Evolutionary conservation across 2,329 filamentous ascomycete genomes (phyloP).

Genomic region (Colletotrichum spaethianum): DNA sequence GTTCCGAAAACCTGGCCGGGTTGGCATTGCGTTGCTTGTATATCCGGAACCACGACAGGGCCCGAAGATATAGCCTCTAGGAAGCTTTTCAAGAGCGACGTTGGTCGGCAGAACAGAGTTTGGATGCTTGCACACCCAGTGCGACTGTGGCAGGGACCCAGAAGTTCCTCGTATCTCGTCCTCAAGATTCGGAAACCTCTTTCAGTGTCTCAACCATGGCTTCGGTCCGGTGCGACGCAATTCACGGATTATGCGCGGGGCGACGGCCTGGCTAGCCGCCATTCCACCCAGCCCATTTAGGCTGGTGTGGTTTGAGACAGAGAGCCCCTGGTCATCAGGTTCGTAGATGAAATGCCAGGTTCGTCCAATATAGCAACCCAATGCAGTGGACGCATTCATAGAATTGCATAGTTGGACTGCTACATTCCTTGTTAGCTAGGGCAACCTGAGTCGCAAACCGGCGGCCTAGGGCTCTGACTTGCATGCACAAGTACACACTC

Average conservation of each 20-base stretch:
- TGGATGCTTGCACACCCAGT: not conserved
- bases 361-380: not conserved
- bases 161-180: not conserved
- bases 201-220: not conserved
- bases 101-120: not conserved
- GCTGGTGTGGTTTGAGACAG: not conserved
- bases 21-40: not conserved
- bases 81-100: not conserved
- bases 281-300: no score
- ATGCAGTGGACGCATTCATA: not conserved
- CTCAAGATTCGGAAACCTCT: not conserved
- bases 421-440: no score
- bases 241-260: not conserved
- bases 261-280: not conserved
- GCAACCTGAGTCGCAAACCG: not conserved
- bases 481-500: conserved; percentile 5
- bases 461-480: not conserved
- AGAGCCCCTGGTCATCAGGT: no score
- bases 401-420: not conserved
- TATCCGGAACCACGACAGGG: not conserved
- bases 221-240: not conserved
- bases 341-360: not conserved
- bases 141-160: not conserved
- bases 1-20: no score
- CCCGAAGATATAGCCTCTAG: not conserved